phyloP scores from a whole-genome alignment of 2,329 filamentous ascomycete species.

The Nemania bipapillata region DNA sequence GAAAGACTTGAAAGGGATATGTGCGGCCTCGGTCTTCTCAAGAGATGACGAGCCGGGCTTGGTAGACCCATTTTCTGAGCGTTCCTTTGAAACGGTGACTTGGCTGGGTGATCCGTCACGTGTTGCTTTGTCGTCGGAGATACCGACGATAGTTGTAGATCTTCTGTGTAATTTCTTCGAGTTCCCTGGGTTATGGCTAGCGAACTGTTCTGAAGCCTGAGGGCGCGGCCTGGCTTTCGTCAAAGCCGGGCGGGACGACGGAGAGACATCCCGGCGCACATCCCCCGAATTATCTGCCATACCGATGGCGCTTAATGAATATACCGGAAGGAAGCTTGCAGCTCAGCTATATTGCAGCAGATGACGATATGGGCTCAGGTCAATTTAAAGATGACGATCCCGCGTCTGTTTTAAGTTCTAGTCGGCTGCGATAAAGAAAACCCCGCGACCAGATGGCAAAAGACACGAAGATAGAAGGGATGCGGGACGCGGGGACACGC shows the following conservation, averaged over 20 bases:
- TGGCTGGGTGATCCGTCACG: slow-evolving; percentile 24
- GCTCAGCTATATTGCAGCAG: slow-evolving; percentile 23
- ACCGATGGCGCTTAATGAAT: slow-evolving; percentile 32
- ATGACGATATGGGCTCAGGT: slow-evolving; percentile 6
- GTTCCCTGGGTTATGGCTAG: slow-evolving; percentile 24
- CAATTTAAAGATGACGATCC: not conserved
- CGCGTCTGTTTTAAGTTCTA: slow-evolving; percentile 30
- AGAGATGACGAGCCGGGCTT: not conserved
- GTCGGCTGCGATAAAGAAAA: slow-evolving; percentile 27
- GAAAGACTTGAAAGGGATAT: not conserved
- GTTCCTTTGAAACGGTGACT: slow-evolving; percentile 12
- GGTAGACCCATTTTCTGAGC: not conserved
- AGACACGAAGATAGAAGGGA: slow-evolving; percentile 16
- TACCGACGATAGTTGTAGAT: slow-evolving; percentile 23
- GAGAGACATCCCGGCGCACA: slow-evolving; percentile 32
- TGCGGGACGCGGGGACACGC: slow-evolving; percentile 29
- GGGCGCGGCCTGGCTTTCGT: slow-evolving; percentile 40
- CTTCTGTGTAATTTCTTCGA: slow-evolving; percentile 29
- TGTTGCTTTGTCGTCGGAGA: slow-evolving; percentile 7
- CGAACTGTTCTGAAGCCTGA: slow-evolving; percentile 34
- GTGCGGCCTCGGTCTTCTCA: slow-evolving; percentile 18
- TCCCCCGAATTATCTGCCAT: slow-evolving; percentile 44
- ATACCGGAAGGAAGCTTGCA: not conserved
- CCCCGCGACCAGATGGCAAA: slow-evolving; percentile 27
- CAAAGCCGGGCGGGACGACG: slow-evolving; percentile 32